Base-by-base conservation (phyloP, 2,329 filamentous ascomycete genomes). In the Microascus cirrosus region DNA sequence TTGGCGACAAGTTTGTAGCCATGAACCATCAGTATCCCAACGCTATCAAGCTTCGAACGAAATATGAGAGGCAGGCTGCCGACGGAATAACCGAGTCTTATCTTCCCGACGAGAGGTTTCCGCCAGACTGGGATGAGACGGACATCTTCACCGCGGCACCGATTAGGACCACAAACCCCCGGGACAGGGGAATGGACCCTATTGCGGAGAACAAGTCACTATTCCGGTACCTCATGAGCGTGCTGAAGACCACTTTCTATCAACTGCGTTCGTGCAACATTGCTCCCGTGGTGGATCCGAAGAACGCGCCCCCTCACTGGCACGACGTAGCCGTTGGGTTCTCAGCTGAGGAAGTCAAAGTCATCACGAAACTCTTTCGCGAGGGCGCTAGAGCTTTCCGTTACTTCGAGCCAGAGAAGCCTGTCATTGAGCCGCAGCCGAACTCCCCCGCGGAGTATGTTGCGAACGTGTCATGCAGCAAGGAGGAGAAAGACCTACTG, bases 21-120 rank as follows among this genome's bases (percentile, higher is more conserved):
- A 99, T 99, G 94, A 99, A 99, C 68, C 82, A 90, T 59, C 91
- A 97, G 70, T 97, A 95, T 68, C 82, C 86, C 42, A 99, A 99
- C 70, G 91, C 94, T 18, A 89, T 96, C 53, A 99, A 97, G 73
- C 79, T 96, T 5, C 96, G 91, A 13, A 89, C 87, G 66, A 80
- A 85, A 54, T 89, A 89, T 66, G 81, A 80, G 15, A 82, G 87
- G 62, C 86, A 90, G 59, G 84, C 88, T 62, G 80, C 84, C 2
- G 78, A 80, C 11, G 73, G 72, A 35, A 69, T 77, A 0, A 75
- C 82, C 0, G 94, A 97, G 63, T 87, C 88, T 53, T 95, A 92
- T 65, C 82, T 96, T 57, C 89, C 91, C 1, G 89, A 95, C 58
- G 86, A 87, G 68, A 85, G 93, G 35, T 76, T 83, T 34, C 84